Base-by-base conservation (phyloP, 305 asterid genomes). In the Rubia peregrina region DNA sequence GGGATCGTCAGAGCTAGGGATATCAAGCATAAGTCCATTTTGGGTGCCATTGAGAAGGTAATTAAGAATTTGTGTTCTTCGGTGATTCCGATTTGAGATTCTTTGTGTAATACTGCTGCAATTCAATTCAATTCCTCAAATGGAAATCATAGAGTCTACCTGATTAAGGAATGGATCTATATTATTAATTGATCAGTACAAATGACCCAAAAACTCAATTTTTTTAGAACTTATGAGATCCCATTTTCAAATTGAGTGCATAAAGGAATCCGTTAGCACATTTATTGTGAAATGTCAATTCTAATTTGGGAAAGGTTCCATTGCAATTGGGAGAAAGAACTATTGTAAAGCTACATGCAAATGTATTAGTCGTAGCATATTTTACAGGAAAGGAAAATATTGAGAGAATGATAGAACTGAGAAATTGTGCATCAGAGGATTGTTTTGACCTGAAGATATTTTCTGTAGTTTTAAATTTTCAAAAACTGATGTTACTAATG, bases 21-120 rank as follows among this genome's bases (percentile, higher is more conserved):
- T 41, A 68, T 88, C 74, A 85, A 71, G 82, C 86, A 81, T 80
- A 88, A 73, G 77, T 89, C 93, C 33, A 69, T 91, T 57, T 44
- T 91, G 70, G 75, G 75, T 76, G 81, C 84, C 19, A 80, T 91
- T 74, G 84, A 82, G 62, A 85, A 89, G 97, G 97, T 91, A 49
- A 49, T 14, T 4, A 40, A 68, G 70, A 9, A 14, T 17, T 57
- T 19, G 8, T 1, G 17, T 42, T 9, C 21, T 21, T 19, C 42
- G 40, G 36, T 62, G 38, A 3, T 62, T 46, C 5, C 3, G 57
- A 33, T n/a, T 5, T 36, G 24, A n/a, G 16, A 2, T 16, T 49
- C 3, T 24, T 24, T 68, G 43, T 14, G 9, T 30, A 61, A 33
- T 61, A 40, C 66, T 61, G 66, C 43, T 30, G 66, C n/a, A 60